Base-by-base conservation (phyloP, 176 grass and related monocot species). In the Carex parvula region DNA sequence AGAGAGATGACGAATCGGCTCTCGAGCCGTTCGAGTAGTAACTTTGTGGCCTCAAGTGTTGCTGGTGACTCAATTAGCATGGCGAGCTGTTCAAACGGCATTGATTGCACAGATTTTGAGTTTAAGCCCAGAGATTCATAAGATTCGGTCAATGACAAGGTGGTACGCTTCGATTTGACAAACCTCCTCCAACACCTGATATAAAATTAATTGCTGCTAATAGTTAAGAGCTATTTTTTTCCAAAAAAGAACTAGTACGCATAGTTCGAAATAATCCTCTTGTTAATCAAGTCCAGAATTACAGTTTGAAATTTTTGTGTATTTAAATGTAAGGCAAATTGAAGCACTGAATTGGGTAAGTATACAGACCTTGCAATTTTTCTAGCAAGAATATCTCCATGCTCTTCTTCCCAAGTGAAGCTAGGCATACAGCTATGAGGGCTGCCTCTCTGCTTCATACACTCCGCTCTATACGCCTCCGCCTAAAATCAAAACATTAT, bases 51-150 rank as follows among this genome's bases (percentile, higher is more conserved):
- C 60, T 88, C 79, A 79, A 95, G 91, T 83, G 87, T 88, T 42
- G 24, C 46, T 67, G 93, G 77, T 41, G 96, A 95, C 84, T 92
- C 89, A 46, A 99, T 99, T 64, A 79, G 70, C 76, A 94, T 78
- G 69, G 91, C 96, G 61, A 99, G 80, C 59, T 93, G 89, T 81
- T 99, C 96, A 82, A 99, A 99, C 57, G 90, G 93, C 96, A 94
- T 99, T 60, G 71, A 86, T 65, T 94, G 94, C 32, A 93, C 91
- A 62, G 96, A 89, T 58, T 90, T 91, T 68, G 91, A 90, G 67
- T 92, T 92, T 62, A 99, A 84, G 72, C 83, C 86, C 62, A 99
- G 88, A 8, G 86, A 85, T 62, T 89, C 85, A 84, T 95, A 99
- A 67, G 91, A 69, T 92, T 89, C 86, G 82, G 84, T 88, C 70